phyloP scores from a whole-genome alignment of 179 eudicot genomes.

The Actinidia chinensis region DNA sequence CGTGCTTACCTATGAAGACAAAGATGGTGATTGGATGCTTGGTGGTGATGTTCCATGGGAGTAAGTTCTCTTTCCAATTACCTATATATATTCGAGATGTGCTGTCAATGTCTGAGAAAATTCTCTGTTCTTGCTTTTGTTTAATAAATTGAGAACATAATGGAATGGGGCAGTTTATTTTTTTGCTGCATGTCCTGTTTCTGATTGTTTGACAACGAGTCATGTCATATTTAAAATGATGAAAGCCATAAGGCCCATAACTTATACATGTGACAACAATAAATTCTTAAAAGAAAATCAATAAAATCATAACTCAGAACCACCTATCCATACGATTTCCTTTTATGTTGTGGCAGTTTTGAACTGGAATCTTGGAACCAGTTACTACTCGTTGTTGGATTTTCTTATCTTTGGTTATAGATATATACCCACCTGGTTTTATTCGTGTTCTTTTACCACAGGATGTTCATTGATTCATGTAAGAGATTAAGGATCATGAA shows the following conservation, averaged over 20 bases:
- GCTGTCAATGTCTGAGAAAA: not conserved
- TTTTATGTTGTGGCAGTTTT: not conserved
- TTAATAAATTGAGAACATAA: not conserved
- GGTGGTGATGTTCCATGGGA: slow-evolving; percentile 80
- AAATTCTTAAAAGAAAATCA: not conserved
- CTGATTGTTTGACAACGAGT: not conserved
- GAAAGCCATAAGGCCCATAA: not conserved
- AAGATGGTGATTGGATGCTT: slow-evolving; percentile 72
- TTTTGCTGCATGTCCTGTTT: not conserved
- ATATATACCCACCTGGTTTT: not conserved
- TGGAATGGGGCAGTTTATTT: not conserved
- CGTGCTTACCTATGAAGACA: slow-evolving; percentile 68
- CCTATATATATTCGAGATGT: not conserved
- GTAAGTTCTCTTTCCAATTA: slow-evolving; percentile 36
- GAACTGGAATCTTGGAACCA: not conserved
- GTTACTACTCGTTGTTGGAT: not conserved
- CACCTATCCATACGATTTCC: not conserved
- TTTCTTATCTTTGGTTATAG: not conserved
- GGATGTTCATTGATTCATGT: slow-evolving; percentile 63
- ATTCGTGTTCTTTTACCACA: slow-evolving; percentile 25
- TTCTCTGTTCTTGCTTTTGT: not conserved
- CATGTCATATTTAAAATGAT: not conserved
- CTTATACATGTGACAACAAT: not conserved
- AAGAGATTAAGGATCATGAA: slow-evolving; percentile 69
- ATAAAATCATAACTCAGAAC: not conserved